Evolutionary conservation across 2,329 filamentous ascomycete species (phyloP).

Genomic region (Aspergillus sp.): DNA sequence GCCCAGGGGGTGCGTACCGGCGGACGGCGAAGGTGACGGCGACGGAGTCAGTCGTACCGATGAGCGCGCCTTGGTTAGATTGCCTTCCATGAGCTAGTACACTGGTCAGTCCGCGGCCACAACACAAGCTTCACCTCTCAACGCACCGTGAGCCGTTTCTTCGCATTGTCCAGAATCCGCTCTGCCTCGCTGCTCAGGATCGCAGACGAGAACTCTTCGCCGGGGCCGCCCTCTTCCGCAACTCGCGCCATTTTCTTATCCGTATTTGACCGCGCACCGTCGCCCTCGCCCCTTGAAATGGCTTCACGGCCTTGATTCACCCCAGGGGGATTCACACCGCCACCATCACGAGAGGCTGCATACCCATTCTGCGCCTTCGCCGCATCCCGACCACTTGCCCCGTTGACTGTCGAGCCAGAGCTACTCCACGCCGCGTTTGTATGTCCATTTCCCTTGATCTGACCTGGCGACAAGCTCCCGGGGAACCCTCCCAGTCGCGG

Average conservation of each 20-base stretch:
- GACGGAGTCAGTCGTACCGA: conserved; percentile 49
- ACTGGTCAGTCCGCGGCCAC: conserved; percentile 8
- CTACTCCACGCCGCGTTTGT: conserved; percentile 21
- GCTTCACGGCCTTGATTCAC: conserved; percentile 2
- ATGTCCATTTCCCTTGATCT: conserved; percentile 46
- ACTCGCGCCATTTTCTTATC: conserved; percentile 18
- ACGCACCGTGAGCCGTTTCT: conserved; percentile 74
- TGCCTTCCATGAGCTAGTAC: conserved; percentile 80
- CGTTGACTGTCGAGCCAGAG: conserved; percentile 29
- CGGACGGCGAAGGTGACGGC: conserved; percentile 37
- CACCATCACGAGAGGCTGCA: conserved; percentile 3
- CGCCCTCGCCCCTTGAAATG: conserved; percentile 9
- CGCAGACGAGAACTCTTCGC: conserved; percentile 60
- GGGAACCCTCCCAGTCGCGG: conserved; percentile 2
- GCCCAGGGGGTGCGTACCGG: conserved; percentile 20
- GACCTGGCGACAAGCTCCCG: conserved; percentile 31
- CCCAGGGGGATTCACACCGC: conserved; percentile 2
- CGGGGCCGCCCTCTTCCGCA: conserved; percentile 35
- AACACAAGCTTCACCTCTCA: not conserved
- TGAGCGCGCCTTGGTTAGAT: conserved; percentile 67
- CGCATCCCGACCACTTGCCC: conserved; percentile 16
- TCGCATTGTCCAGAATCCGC: conserved; percentile 85
- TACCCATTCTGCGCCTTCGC: conserved; percentile 5
- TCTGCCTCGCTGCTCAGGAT: conserved; percentile 76
- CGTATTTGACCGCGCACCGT: conserved; percentile 20